Evolutionary conservation across 208 protist genomes (phyloP), one percentile per base, ranked within the genome.

Genomic region (Acanthamoeba lenticulata): DNA sequence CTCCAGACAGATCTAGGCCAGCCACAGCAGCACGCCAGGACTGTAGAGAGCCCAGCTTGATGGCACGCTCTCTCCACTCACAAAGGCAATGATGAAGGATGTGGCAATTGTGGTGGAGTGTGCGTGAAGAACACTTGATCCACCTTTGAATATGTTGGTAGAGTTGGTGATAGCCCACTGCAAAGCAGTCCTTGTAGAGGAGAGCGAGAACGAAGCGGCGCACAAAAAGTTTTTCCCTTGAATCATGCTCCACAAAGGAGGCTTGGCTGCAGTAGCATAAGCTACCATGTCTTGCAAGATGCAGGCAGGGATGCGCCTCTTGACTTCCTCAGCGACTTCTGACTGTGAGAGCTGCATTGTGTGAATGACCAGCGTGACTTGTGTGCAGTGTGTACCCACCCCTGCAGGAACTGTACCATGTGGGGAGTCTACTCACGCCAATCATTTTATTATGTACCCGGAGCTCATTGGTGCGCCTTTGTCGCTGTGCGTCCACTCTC

Each of bases 391-490:
- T 67, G 57, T 67, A 67, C 57, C 57, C 57, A 67, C 57, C 57
- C 57, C 57, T 29, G 57, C 57, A 67, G 57, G 57, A 67, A 67
- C 57, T 67, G 6, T 29, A 67, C 57, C 21, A 21, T 67, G 57
- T 67, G 57, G 57, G 57, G 57, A 67, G 57, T 29, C 57, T 67
- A 67, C 57, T 67, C 57, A 67, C 57, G 21, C 57, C 57, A 67
- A 67, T 67, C 57, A 67, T 67, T 67, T 67, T 67, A 67, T 67
- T 57, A 57, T 57, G 57, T 67, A 67, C 57, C 57, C 57, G n/a
- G 6, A 67, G 57, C 57, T 67, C 57, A 67, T 57, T 57, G 49
- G n/a, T n/a, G n/a, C n/a, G n/a, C n/a, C n/a, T n/a, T n/a, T n/a
- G n/a, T n/a, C n/a, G n/a, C n/a, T n/a, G n/a, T n/a, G n/a, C n/a